A percentile compares a stretch with the other conserved stretches of the same genome.
These are phyloP conservation scores for Diaporthe longicolla DNA, from an alignment of 2,329 filamentous ascomycete genomes.

Conservation along the genomic window DNA sequence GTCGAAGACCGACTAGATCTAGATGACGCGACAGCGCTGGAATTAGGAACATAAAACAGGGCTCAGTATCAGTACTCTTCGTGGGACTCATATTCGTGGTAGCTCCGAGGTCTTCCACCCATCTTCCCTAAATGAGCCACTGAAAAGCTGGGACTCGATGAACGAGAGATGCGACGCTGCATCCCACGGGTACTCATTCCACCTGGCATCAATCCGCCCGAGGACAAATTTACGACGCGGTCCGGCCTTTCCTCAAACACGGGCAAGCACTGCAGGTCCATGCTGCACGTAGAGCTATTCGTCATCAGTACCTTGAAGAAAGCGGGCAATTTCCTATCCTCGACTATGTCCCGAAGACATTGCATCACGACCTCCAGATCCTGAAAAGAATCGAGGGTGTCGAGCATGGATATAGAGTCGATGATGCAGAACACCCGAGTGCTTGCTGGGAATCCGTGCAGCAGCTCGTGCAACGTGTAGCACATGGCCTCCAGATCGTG, in stretches of 20 bases:
- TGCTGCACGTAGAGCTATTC: constrained; percentile 12
- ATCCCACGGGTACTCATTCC: not conserved
- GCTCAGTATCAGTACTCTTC: not conserved
- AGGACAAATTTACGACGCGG: not conserved
- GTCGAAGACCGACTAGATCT: not conserved
- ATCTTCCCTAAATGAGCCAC: not conserved
- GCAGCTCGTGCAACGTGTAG: constrained; percentile 6
- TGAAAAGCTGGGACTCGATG: constrained; percentile 1
- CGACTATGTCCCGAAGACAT: constrained; percentile 5
- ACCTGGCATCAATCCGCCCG: not conserved
- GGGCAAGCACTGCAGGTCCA: not conserved
- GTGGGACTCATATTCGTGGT: constrained; percentile 6
- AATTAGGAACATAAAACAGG: not conserved
- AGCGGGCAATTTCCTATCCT: constrained; percentile 17
- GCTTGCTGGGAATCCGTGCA: constrained; percentile 6
- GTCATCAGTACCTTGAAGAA: constrained; percentile 30
- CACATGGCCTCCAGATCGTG: constrained; percentile 21
- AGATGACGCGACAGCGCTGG: not conserved
- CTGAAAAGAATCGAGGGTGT: not conserved
- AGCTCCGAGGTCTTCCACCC: not conserved
- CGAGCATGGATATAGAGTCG: constrained; percentile 15
- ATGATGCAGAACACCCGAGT: constrained; percentile 30
- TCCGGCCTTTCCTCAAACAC: constrained; percentile 1
- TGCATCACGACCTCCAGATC: not conserved
- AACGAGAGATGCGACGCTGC: not conserved